Percentiles rank a stretch among this genome's conserved stretches.
Evolutionary conservation across 805 yeast genomes (phyloP).

Genomic region (Tetrapisispora pingtungensis): DNA sequence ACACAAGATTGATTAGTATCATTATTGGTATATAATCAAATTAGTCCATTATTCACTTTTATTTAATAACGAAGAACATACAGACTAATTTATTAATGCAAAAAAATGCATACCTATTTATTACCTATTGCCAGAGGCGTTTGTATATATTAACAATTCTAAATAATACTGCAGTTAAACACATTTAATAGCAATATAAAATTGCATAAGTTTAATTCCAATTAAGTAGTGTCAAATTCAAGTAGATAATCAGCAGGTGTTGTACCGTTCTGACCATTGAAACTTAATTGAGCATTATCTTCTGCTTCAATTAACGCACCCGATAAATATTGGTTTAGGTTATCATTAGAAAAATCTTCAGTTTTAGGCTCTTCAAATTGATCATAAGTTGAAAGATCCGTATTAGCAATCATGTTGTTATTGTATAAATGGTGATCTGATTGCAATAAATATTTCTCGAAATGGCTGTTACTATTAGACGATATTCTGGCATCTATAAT

Average conservation of each 20-base stretch:
- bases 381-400: background rate
- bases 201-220: too few relatives aligned
- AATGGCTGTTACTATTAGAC: background rate
- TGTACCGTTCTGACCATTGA: slow-evolving; percentile 9
- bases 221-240: slow-evolving; percentile 15
- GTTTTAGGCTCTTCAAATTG: background rate
- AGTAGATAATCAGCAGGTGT: slow-evolving; percentile 23
- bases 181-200: too few relatives aligned
- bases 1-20: too few relatives aligned
- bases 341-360: slow-evolving; percentile 10
- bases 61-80: too few relatives aligned
- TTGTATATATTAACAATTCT: too few relatives aligned
- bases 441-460: background rate
- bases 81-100: too few relatives aligned
- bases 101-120: too few relatives aligned
- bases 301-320: slow-evolving; percentile 26
- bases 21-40: too few relatives aligned
- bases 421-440: background rate
- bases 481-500: slow-evolving; percentile 21
- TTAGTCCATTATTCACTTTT: too few relatives aligned
- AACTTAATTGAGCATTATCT: slow-evolving; percentile 25
- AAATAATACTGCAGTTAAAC: too few relatives aligned
- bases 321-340: slow-evolving; percentile 24
- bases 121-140: too few relatives aligned
- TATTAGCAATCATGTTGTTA: background rate